phyloP scores from a whole-genome alignment of 202 grass and related monocot genomes.

The Schoenoplectus tabernaemontani region DNA sequence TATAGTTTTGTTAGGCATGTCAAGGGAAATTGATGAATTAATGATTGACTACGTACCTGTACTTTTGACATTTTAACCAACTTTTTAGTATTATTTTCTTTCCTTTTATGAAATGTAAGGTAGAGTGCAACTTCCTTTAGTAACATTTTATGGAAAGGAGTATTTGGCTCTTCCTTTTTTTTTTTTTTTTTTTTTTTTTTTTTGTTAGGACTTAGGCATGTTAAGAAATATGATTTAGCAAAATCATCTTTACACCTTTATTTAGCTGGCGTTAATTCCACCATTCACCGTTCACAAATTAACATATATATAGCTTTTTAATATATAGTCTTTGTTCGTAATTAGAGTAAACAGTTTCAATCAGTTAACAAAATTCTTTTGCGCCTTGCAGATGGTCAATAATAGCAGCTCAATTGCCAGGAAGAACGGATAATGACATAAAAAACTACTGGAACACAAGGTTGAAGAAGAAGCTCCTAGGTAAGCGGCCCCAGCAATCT shows the following conservation, averaged over 20 bases:
- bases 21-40: too few relatives aligned
- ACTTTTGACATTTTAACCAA: background rate
- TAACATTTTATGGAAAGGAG: background rate
- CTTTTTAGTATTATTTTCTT: background rate
- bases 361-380: too few relatives aligned
- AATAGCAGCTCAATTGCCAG: slow-evolving; percentile 48
- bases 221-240: background rate
- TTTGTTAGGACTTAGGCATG: slow-evolving; percentile 8
- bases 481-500: slow-evolving; percentile 26
- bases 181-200: background rate
- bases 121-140: background rate
- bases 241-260: background rate
- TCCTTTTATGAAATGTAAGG: background rate
- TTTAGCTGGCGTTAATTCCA: background rate
- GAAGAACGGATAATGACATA: slow-evolving; percentile 50
- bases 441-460: slow-evolving; percentile 55
- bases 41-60: background rate
- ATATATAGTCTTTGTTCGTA: background rate
- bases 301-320: background rate
- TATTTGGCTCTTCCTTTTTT: background rate
- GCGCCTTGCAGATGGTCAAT: slow-evolving; percentile 37
- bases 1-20: background rate
- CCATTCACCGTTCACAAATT: background rate
- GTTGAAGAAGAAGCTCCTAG: slow-evolving; percentile 42
- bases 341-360: background rate